Percentiles rank a stretch among this genome's conserved stretches.
Evolutionary conservation across 345 rosid species (phyloP).

Genomic region (Eucalyptus melliodora): DNA sequence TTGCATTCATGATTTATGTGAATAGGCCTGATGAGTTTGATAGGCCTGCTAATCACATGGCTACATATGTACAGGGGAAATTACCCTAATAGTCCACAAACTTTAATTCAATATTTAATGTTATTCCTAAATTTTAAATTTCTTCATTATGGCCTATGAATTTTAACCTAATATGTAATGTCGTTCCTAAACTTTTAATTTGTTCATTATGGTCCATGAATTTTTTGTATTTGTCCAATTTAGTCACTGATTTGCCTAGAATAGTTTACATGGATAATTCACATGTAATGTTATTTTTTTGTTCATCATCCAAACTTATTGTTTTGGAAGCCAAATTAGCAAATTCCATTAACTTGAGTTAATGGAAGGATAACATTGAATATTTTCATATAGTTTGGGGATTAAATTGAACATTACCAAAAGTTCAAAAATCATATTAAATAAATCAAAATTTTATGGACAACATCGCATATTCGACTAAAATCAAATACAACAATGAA

Average conservation of each 20-base stretch:
- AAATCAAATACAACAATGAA: not conserved
- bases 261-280: not conserved
- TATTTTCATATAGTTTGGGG: not conserved
- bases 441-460: not conserved
- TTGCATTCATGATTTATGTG: not conserved
- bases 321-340: not conserved
- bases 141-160: not conserved
- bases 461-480: fast-evolving
- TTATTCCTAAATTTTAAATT: not conserved
- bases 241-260: not conserved
- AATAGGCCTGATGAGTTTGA: not conserved
- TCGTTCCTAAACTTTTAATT: not conserved
- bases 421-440: not conserved
- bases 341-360: not conserved
- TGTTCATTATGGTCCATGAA: not conserved
- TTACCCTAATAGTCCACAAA: not conserved
- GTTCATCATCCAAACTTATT: not conserved
- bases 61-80: not conserved
- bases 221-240: not conserved
- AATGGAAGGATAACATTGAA: not conserved
- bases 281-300: not conserved
- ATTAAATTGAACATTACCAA: not conserved
- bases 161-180: too few species aligned
- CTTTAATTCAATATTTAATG: not conserved
- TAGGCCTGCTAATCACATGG: not conserved